Evolutionary conservation across 768 basidiomycete genomes (phyloP).

Genomic region (Calvatia gigantea): DNA sequence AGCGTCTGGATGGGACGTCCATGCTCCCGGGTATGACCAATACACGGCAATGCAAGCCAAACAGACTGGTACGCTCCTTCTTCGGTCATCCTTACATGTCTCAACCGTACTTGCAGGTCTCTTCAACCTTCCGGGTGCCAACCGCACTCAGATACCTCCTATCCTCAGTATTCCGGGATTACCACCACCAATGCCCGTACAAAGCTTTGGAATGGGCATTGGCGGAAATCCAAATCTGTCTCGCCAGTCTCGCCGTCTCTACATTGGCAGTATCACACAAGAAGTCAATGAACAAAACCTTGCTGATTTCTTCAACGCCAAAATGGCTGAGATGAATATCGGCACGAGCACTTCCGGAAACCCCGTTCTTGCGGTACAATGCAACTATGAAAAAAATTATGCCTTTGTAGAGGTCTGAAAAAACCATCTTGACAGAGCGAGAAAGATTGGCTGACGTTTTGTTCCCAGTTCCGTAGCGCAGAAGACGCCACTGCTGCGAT

Average conservation of each 20-base stretch:
- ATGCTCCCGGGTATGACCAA: slow-evolving; percentile 93
- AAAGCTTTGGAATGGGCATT: slow-evolving; percentile 83
- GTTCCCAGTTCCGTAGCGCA: slow-evolving; percentile 87
- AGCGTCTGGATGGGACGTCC: slow-evolving; percentile 94
- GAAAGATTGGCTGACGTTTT: slow-evolving; percentile 12
- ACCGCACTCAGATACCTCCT: slow-evolving; percentile 82
- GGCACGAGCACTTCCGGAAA: slow-evolving; percentile 84
- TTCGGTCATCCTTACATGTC: slow-evolving; percentile 8
- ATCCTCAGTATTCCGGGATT: slow-evolving; percentile 80
- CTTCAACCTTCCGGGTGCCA: slow-evolving; percentile 95
- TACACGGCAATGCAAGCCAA: slow-evolving; percentile 97
- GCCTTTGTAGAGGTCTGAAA: slow-evolving; percentile 88
- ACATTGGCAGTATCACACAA: slow-evolving; percentile 95
- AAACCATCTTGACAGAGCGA: not conserved
- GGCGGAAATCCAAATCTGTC: slow-evolving; percentile 86
- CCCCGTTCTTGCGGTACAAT: slow-evolving; percentile 89
- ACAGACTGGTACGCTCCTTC: slow-evolving; percentile 70
- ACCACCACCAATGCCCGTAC: slow-evolving; percentile 80
- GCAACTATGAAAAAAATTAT: slow-evolving; percentile 98
- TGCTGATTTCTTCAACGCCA: slow-evolving; percentile 90
- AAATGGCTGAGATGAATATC: slow-evolving; percentile 91
- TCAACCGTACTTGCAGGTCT: slow-evolving; percentile 51
- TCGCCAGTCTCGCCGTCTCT: slow-evolving; percentile 90
- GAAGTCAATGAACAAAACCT: slow-evolving; percentile 93
- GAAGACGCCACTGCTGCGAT: slow-evolving; percentile 96